phyloP scores from a whole-genome alignment of 2,329 filamentous ascomycete species.

The Hypocreales sp. region DNA sequence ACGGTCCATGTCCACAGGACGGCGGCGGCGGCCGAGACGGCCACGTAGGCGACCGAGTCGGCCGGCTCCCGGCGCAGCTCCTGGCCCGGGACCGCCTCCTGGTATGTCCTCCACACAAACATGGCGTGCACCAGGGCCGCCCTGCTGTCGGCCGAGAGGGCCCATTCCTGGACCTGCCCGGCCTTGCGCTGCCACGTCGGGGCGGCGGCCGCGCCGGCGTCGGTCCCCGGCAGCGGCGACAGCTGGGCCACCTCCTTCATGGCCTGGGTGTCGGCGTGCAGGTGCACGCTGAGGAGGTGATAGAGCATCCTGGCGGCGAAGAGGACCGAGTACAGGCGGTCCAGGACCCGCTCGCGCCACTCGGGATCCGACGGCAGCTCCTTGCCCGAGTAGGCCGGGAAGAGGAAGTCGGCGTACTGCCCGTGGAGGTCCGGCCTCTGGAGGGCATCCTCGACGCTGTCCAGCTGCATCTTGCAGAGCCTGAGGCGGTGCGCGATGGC shows the following conservation, averaged over 20 bases:
- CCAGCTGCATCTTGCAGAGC: slow-evolving; percentile 7
- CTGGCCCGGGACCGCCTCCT: slow-evolving; percentile 4
- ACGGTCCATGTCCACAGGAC: slow-evolving; percentile 21
- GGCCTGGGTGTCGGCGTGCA: slow-evolving; percentile 17
- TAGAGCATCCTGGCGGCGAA: slow-evolving; percentile 19
- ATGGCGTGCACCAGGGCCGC: slow-evolving; percentile 18
- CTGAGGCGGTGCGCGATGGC: slow-evolving; percentile 4
- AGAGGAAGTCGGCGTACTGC: slow-evolving; percentile 6
- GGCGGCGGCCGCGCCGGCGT: slow-evolving; percentile 5
- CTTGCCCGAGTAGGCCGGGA: slow-evolving; percentile 13
- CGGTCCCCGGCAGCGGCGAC: slow-evolving; percentile 1
- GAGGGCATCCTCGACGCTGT: slow-evolving; percentile 4
- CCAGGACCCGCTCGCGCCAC: slow-evolving; percentile 10
- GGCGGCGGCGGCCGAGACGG: slow-evolving; percentile 14
- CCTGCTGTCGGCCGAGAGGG: slow-evolving; percentile 12
- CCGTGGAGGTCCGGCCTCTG: slow-evolving; percentile 5
- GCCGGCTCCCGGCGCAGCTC: slow-evolving; percentile 5
- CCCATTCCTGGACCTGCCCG: slow-evolving; percentile 14
- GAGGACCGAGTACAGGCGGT: slow-evolving; percentile 13
- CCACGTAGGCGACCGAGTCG: slow-evolving; percentile 19
- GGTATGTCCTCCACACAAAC: slow-evolving; percentile 13
- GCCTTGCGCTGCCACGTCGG: slow-evolving; percentile 8
- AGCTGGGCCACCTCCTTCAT: slow-evolving; percentile 3
- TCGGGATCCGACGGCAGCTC: slow-evolving; percentile 9
- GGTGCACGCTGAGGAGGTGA: slow-evolving; percentile 19